phyloP scores from a whole-genome alignment of 805 yeast species.

The Saccharomycopsis malanga region DNA sequence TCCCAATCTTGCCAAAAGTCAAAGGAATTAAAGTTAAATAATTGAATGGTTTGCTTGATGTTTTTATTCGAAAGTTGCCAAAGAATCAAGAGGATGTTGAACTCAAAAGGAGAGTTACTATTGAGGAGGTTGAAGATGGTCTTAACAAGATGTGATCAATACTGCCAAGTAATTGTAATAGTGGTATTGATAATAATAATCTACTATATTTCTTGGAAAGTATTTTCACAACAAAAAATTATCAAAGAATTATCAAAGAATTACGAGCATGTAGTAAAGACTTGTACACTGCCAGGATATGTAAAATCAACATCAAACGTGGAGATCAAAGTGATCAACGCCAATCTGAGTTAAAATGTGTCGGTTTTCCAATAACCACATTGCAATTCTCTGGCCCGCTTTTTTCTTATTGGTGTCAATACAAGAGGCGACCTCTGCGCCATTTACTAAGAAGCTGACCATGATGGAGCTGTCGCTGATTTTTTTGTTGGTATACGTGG shows the following conservation, averaged over 20 bases:
- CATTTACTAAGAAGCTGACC: not conserved
- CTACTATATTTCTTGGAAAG: too few species aligned
- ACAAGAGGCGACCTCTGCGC: not conserved
- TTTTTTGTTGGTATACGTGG: not conserved
- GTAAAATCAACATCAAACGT: too few species aligned
- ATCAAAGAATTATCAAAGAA: not conserved
- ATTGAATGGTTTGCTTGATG: constrained; percentile 45
- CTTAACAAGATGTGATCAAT: constrained; percentile 3
- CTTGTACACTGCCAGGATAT: too few species aligned
- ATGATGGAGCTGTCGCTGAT: not conserved
- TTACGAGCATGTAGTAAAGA: too few species aligned
- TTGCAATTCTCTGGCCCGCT: not conserved
- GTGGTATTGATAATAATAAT: too few species aligned
- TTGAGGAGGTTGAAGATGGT: constrained; percentile 39
- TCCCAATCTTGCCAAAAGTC: constrained; percentile 47
- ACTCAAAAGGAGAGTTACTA: constrained; percentile 38
- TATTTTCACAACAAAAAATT: not conserved
- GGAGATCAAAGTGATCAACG: not conserved
- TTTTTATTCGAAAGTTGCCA: constrained; percentile 41
- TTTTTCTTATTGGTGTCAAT: constrained; percentile 2
- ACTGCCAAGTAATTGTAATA: too few species aligned
- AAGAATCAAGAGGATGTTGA: constrained; percentile 30
- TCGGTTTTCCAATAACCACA: not conserved
- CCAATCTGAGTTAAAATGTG: not conserved
- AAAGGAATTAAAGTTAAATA: constrained; percentile 46